Base-by-base conservation (phyloP, 768 basidiomycete species). In the Russula earlei region DNA sequence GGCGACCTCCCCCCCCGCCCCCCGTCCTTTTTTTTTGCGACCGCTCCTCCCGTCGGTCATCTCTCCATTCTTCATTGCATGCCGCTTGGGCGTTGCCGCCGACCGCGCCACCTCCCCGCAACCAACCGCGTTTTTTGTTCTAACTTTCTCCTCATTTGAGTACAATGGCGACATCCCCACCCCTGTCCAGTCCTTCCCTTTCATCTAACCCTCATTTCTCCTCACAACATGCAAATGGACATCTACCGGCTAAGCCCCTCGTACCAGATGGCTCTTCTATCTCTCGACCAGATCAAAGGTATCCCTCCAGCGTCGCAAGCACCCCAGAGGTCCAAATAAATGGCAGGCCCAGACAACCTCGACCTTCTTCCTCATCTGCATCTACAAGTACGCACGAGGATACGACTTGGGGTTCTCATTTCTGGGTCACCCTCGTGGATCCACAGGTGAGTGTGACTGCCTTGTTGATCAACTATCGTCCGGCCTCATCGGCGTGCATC, bases 401-500 rank as follows among this genome's bases (percentile, higher is more conserved):
- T 0, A 49, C 52, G 37, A 78, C 77, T 27, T 93, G 91, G 91
- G 91, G 90, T 5, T 81, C 86, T 25, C 85, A 91, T 68, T 95
- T 96, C 67, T 96, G 93, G 93, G 90, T 95, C 7, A 94, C 93
- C 6, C 76, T 95, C 50, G 79, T 87, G 46, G 92, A 96, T 75
- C 93, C 93, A 25, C 82, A 88, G 77, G 92, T 88, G 67, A 77
- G 76, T 41, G 54, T 48, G 56, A 47, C 27, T n/a, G n/a, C n/a
- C 38, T 15, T 46, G 50, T 34, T 55, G 56, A 43, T 44, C 61
- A 40, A 14, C n/a, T 57, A 31, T 49, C 37, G 20, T 22, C n/a
- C 14, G n/a, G 15, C 11, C 42, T 42, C 33, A 52, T 34, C 38
- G 20, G 42, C 40, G 38, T 33, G 54, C 55, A 36, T 63, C 81